Evolutionary conservation across 2,329 filamentous ascomycete species (phyloP).

Genomic region (Botryotinia narcissicola): DNA sequence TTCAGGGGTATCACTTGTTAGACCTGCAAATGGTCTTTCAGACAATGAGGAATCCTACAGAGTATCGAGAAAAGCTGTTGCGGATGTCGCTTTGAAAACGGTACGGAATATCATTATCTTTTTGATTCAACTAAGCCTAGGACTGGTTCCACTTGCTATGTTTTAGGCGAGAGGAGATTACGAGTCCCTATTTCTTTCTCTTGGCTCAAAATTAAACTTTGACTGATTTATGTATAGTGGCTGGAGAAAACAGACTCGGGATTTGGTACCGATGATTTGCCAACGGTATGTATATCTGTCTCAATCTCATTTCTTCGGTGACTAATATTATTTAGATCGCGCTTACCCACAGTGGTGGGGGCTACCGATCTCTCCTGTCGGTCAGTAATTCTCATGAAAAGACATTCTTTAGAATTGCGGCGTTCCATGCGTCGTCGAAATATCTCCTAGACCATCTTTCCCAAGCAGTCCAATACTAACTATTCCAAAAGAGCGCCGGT

Average conservation of each 20-base stretch:
- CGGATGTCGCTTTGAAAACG: constrained; percentile 40
- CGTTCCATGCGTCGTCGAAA: not conserved
- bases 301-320: not conserved
- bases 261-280: constrained; percentile 41
- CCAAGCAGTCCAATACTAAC: not conserved
- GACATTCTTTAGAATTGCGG: no score
- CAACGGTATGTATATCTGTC: constrained; percentile 32
- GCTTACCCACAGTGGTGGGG: constrained; percentile 40
- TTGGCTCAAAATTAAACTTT: not conserved
- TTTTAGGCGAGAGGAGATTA: not conserved
- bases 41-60: constrained; percentile 43
- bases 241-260: constrained; percentile 36
- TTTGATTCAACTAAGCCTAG: not conserved
- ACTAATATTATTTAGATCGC: constrained; percentile 36
- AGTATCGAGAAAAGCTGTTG: constrained; percentile 41
- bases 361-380: constrained; percentile 35
- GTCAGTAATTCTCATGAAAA: constrained; percentile 18
- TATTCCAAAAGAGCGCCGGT: constrained; percentile 30
- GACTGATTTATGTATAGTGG: constrained; percentile 15
- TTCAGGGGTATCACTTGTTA: constrained; percentile 39
- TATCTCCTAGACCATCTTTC: not conserved
- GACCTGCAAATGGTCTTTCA: constrained; percentile 41
- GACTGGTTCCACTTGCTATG: not conserved
- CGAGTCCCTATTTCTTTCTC: not conserved
- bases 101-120: not conserved